phyloP scores from a whole-genome alignment of 75 land plant species.

The Selaginella tamariscina region DNA sequence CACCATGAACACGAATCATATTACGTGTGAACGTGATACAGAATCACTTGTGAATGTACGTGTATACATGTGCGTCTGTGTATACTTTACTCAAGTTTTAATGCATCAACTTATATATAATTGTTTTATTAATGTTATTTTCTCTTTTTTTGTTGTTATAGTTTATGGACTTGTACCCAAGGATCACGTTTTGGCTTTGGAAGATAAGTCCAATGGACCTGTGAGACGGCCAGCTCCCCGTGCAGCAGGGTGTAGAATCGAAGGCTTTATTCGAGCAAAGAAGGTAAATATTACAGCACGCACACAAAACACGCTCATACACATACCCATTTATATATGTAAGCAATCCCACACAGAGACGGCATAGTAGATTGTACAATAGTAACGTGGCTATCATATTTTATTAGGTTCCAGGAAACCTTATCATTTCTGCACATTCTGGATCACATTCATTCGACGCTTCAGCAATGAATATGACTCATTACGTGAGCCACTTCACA shows the following conservation, averaged over 20 bases:
- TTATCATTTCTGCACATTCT: conserved; percentile 83
- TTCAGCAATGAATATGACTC: conserved; percentile 81
- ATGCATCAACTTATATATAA: too few relatives aligned
- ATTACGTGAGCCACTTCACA: conserved; percentile 58
- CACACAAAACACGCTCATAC: too few relatives aligned
- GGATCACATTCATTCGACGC: conserved; percentile 94
- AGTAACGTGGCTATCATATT: background rate
- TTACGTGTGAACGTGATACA: conserved; percentile 93
- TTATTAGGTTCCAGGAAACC: conserved; percentile 96
- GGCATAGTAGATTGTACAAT: too few relatives aligned
- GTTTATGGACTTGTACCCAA: conserved; percentile 79
- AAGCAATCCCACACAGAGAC: too few relatives aligned
- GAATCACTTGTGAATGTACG: conserved; percentile 66
- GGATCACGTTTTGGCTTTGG: conserved; percentile 44
- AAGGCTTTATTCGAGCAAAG: conserved; percentile 95
- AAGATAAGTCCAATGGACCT: conserved; percentile 33
- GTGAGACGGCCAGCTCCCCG: conserved; percentile 76
- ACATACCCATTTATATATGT: too few relatives aligned
- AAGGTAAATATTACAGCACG: conserved; percentile 78
- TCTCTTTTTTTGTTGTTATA: conserved; percentile 15
- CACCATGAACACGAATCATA: conserved; percentile 98
- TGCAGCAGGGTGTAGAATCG: conserved; percentile 89
- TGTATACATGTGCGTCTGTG: too few relatives aligned
- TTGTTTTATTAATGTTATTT: too few relatives aligned
- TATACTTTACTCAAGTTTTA: too few relatives aligned